These are phyloP conservation scores for Colletotrichum gigasporum DNA, from an alignment of 2,329 filamentous ascomycete species.

Conservation along the genomic window DNA sequence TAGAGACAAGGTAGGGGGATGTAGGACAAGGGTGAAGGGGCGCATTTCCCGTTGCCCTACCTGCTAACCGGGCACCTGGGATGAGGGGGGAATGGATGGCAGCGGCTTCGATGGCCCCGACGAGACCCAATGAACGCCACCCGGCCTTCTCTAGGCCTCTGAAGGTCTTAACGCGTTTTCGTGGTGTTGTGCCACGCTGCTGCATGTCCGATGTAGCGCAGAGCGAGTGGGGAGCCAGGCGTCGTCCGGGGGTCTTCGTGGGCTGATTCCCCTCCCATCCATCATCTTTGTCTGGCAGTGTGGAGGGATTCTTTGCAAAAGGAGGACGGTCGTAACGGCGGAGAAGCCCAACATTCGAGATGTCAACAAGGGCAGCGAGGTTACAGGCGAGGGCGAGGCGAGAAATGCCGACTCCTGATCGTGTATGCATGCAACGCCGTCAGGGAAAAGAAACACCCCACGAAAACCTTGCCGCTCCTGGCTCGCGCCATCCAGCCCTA, in stretches of 20 bases:
- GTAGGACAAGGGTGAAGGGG: neutral
- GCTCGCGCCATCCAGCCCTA: neutral
- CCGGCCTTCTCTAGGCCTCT: neutral
- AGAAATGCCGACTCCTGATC: neutral
- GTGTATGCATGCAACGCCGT: neutral
- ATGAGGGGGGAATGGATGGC: neutral
- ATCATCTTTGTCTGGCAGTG: neutral
- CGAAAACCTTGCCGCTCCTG: slow-evolving; percentile 1
- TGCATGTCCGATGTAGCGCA: neutral
- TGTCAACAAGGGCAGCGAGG: no score
- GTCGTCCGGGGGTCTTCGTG: neutral
- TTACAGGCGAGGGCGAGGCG: no score
- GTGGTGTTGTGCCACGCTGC: neutral
- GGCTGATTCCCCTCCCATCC: slow-evolving; percentile 3
- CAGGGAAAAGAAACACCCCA: neutral
- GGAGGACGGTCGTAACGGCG: no score
- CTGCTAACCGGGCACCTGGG: slow-evolving; percentile 27
- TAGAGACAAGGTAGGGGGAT: neutral
- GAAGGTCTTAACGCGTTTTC: neutral
- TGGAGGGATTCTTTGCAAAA: neutral
- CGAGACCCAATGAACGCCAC: slow-evolving; percentile 8
- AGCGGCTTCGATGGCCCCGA: neutral
- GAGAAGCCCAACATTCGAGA: no score
- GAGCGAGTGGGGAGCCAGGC: neutral
- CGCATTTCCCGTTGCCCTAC: neutral